phyloP scores from a whole-genome alignment of 352 stramenopile species.

The Phytophthora pluvialis region DNA sequence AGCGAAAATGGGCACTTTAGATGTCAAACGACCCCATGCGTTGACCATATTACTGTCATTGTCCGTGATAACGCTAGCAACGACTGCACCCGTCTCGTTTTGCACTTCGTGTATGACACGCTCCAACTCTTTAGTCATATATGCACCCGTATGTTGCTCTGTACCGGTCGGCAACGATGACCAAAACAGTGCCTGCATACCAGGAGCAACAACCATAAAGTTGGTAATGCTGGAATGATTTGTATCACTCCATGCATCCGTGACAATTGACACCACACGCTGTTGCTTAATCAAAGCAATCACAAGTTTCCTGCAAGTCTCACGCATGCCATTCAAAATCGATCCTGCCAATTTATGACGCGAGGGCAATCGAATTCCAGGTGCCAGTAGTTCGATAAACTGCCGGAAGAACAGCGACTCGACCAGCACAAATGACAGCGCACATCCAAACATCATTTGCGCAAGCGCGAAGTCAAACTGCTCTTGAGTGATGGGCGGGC shows the following conservation, averaged over 20 bases:
- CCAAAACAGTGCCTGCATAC: slow-evolving; percentile 6
- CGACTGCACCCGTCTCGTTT: background rate
- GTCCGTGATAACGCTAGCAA: background rate
- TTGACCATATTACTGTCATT: background rate
- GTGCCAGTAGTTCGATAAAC: background rate
- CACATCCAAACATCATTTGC: slow-evolving; percentile 10
- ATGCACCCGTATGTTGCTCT: background rate
- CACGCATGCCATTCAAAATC: background rate
- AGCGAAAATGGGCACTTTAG: slow-evolving; percentile 10
- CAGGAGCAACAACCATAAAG: background rate
- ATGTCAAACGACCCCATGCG: background rate
- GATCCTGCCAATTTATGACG: background rate
- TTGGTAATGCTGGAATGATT: slow-evolving; percentile 8
- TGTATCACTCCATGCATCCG: slow-evolving; percentile 2
- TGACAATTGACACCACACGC: slow-evolving; percentile 3
- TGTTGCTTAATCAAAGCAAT: background rate
- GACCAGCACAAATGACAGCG: background rate
- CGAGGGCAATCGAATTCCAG: background rate
- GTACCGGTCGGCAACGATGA: slow-evolving; percentile 1
- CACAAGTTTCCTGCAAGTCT: background rate
- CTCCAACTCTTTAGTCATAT: background rate
- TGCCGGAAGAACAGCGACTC: slow-evolving; percentile 4
- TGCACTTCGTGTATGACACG: slow-evolving; percentile 8
- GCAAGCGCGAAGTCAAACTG: slow-evolving; percentile 4
- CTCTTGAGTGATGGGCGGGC: background rate